phyloP scores from a whole-genome alignment of 306 rosid genomes.

The Carpinus viminea region DNA sequence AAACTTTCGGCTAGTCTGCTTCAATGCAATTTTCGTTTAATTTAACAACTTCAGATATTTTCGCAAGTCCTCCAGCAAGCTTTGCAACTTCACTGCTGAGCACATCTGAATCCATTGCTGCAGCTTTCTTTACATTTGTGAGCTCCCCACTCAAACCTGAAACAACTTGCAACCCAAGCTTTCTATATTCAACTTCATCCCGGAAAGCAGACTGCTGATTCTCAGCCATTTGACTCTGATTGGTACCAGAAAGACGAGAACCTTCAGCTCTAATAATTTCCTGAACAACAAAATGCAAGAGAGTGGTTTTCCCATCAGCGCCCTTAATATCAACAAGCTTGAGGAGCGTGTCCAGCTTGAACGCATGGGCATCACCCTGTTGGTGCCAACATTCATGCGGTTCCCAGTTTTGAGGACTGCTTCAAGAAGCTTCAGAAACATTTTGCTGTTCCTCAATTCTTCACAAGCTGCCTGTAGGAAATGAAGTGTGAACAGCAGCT shows the following conservation, averaged over 20 bases:
- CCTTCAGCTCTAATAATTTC: slow-evolving; percentile 90
- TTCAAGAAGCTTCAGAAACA: slow-evolving; percentile 88
- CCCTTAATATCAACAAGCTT: slow-evolving; percentile 88
- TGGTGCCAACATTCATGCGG: slow-evolving; percentile 91
- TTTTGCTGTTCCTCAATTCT: slow-evolving; percentile 69
- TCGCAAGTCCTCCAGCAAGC: slow-evolving; percentile 61
- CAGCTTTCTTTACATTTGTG: slow-evolving; percentile 74
- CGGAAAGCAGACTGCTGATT: slow-evolving; percentile 49
- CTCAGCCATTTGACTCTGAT: slow-evolving; percentile 31
- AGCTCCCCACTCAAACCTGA: slow-evolving; percentile 91
- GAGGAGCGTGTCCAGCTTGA: slow-evolving; percentile 87
- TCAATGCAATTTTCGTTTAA: slow-evolving; percentile 52
- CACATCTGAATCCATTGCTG: slow-evolving; percentile 78
- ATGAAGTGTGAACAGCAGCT: slow-evolving; percentile 19
- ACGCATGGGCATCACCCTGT: slow-evolving; percentile 90
- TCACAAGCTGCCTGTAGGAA: slow-evolving; percentile 68
- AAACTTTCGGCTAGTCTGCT: slow-evolving; percentile 54
- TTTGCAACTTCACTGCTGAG: slow-evolving; percentile 68
- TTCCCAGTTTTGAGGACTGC: slow-evolving; percentile 93
- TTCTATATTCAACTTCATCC: slow-evolving; percentile 65
- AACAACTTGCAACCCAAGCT: slow-evolving; percentile 87
- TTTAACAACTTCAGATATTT: slow-evolving; percentile 55
- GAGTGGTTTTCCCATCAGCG: slow-evolving; percentile 77
- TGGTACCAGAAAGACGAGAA: slow-evolving; percentile 48
- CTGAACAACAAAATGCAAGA: slow-evolving; percentile 86